Evolutionary conservation across 192 early-diverging fungal species (phyloP).

Genomic region (Coemansia sp.): DNA sequence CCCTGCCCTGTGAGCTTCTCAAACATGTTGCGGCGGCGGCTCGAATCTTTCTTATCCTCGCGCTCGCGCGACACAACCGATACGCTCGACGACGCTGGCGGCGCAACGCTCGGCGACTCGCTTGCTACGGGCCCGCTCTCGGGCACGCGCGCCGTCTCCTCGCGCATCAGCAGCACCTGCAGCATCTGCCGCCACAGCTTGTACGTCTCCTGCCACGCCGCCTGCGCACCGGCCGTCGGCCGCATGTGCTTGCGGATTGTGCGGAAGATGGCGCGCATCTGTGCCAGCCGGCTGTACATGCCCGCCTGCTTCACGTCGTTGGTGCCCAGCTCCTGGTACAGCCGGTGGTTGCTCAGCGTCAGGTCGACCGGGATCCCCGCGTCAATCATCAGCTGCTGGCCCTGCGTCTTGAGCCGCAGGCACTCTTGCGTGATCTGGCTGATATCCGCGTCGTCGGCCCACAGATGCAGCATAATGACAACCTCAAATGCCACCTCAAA

Average conservation of each 20-base stretch:
- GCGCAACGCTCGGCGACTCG: background rate
- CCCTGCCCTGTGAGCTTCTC: slow-evolving; percentile 48
- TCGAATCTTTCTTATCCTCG: slow-evolving; percentile 33
- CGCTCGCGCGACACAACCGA: slow-evolving; percentile 6
- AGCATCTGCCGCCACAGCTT: slow-evolving; percentile 56
- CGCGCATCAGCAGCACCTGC: slow-evolving; percentile 50
- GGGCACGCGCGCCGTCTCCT: slow-evolving; percentile 41
- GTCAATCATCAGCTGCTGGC: slow-evolving; percentile 55
- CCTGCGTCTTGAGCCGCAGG: slow-evolving; percentile 36
- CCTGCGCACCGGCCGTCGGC: slow-evolving; percentile 47
- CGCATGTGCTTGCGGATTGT: slow-evolving; percentile 54
- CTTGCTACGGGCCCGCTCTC: slow-evolving; percentile 3
- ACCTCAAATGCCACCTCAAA: slow-evolving; percentile 62
- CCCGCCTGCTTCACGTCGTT: slow-evolving; percentile 73
- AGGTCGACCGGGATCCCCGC: slow-evolving; percentile 63
- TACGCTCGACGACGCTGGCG: background rate
- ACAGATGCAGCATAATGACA: slow-evolving; percentile 64
- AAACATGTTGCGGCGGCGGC: slow-evolving; percentile 46
- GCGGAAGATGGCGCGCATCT: slow-evolving; percentile 51
- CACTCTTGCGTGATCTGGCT: slow-evolving; percentile 44
- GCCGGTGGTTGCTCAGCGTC: slow-evolving; percentile 79
- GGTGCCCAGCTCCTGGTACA: slow-evolving; percentile 81
- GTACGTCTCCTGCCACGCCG: slow-evolving; percentile 54
- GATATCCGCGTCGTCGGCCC: slow-evolving; percentile 59
- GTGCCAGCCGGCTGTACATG: slow-evolving; percentile 46